Evolutionary conservation across 2,329 filamentous ascomycete species (phyloP).

Genomic region (Aspergillus fructus): DNA sequence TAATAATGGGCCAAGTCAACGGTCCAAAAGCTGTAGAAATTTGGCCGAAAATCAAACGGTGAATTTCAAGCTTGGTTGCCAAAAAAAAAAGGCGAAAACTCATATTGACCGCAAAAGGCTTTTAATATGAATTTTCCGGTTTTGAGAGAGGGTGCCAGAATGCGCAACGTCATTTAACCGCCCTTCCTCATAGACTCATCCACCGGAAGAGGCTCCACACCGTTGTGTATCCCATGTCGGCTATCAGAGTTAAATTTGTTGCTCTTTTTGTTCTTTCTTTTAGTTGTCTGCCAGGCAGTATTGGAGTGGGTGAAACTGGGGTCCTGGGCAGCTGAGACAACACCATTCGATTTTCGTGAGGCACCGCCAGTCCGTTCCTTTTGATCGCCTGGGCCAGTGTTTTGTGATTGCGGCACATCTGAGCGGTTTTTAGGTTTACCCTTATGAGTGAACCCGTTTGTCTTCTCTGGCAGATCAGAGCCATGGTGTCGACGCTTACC

Average conservation of each 20-base stretch:
- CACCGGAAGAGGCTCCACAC: constrained; percentile 40
- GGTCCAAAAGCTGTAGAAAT: background rate
- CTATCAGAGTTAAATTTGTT: constrained; percentile 35
- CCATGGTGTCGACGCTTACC: constrained; percentile 34
- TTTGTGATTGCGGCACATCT: constrained; percentile 24
- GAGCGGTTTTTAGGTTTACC: constrained; percentile 36
- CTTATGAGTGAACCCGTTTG: constrained; percentile 34
- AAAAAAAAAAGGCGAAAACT: background rate
- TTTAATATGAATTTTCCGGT: background rate
- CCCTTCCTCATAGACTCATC: constrained; percentile 48
- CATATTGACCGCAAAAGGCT: background rate
- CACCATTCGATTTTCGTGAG: constrained; percentile 34
- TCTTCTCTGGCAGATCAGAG: constrained; percentile 32
- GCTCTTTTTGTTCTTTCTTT: constrained; percentile 43
- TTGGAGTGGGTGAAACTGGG: constrained; percentile 20
- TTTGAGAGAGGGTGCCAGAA: background rate
- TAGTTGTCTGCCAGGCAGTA: constrained; percentile 46
- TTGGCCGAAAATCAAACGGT: background rate
- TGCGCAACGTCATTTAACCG: constrained; percentile 31
- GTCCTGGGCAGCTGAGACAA: constrained; percentile 26
- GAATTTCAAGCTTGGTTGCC: background rate
- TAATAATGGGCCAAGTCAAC: background rate
- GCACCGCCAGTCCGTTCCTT: constrained; percentile 34
- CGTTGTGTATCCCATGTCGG: constrained; percentile 26
- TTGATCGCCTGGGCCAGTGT: constrained; percentile 19